Evolutionary conservation across 1,284 basidiomycete genomes (phyloP), one percentile per base, ranked within the genome.

Genomic region (Microbotryomycetes sp.): DNA sequence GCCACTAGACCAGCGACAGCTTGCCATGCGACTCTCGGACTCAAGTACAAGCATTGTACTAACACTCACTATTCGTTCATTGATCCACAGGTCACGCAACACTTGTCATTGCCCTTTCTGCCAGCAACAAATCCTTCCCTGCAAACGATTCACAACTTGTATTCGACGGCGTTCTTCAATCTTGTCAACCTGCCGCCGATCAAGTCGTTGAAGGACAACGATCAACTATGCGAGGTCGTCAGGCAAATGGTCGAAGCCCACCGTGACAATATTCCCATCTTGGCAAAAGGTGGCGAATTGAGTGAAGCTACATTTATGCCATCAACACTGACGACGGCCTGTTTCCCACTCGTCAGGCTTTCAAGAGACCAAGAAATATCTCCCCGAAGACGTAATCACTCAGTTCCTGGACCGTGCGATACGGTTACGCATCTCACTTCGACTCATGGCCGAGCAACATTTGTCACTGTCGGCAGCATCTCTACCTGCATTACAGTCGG

Each of bases 361-460:
- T 72, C 87, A 90, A 69, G 91, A 94, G 77, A 88, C 86, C 67
- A 80, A 83, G 53, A 81, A 83, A 59, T 93, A 94, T 75, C 86
- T 94, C 80, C 84, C 87, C 6, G 81, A 87, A 2, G 79, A 80
- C 24, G 83, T 88, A 68, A 85, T 91, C 62, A 85, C 82, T 71
- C 79, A 80, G 53, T 94, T 93, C 73, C 77, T 94, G 30, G 87
- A 94, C 72, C 84, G 84, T 26, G 85, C 89, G 21, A 91, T 94
- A 70, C 85, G 86, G 30, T 89, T 85, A 69, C 84, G 91, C 48
- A 91, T 93, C 60, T 88, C 88, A 30, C 85, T 93, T 29, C 85
- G 91, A 21, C 79, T 94, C 56, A 91, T 93, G 66, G 91, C 90
- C 47, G 91, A 94, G 73, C 91, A 94, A 72, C 91, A 94, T 72